These are phyloP conservation scores for Diplosphaera chodatii DNA, from an alignment of 139 green algal genomes.

Conservation along the genomic window DNA sequence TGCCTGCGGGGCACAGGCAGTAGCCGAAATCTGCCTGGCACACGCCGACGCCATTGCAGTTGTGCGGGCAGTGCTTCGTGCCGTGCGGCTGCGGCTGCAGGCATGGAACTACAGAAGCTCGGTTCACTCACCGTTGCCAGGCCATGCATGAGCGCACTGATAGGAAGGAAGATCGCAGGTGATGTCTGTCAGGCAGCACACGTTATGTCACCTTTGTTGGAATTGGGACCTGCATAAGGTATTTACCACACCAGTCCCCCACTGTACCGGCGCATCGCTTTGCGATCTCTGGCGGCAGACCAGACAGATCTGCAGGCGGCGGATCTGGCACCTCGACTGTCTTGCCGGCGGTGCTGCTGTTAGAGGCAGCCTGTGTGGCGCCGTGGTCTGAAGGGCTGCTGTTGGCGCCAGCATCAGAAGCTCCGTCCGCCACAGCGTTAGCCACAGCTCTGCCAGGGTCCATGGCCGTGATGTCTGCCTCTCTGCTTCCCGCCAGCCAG, in stretches of 20 bases:
- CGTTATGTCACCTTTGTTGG: not conserved
- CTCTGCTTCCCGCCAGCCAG: too few species aligned
- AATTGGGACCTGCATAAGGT: constrained; percentile 3
- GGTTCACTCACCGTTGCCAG: too few species aligned
- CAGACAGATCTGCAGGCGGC: not conserved
- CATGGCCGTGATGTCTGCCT: too few species aligned
- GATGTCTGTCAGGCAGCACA: too few species aligned
- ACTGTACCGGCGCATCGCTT: not conserved
- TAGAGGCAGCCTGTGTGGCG: not conserved
- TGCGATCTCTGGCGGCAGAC: not conserved
- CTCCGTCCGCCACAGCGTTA: too few species aligned
- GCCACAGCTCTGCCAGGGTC: too few species aligned
- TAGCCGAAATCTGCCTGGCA: constrained; percentile 7
- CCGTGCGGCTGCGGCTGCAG: not conserved
- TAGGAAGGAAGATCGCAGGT: too few species aligned
- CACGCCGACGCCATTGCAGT: constrained; percentile 19
- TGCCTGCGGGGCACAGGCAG: constrained; percentile 8
- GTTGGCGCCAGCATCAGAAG: too few species aligned
- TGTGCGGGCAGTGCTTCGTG: not conserved
- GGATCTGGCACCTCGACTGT: not conserved
- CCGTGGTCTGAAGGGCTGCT: not conserved
- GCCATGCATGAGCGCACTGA: too few species aligned
- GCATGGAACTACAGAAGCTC: too few species aligned
- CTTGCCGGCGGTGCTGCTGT: not conserved
- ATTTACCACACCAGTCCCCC: constrained; percentile 1